Conservation (phyloP, 2,329 filamentous ascomycete species). For the Microcera coccophila region DNA sequence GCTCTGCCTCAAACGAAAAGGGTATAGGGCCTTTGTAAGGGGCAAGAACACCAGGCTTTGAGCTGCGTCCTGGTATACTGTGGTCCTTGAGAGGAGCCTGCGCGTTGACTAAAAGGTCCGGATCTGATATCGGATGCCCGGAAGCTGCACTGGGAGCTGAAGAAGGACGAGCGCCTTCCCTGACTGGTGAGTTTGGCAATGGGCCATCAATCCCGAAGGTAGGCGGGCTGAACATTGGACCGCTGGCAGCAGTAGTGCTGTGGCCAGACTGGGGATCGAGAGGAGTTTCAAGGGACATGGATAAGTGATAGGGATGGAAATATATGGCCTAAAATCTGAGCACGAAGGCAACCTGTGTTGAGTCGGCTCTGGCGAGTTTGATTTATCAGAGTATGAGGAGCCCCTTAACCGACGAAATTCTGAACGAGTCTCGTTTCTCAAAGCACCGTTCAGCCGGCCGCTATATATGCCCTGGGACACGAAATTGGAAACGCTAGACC, state of each 20-base stretch:
- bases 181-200: constrained; percentile 12
- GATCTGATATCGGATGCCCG: background rate
- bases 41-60: constrained; percentile 14
- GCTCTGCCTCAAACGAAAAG: constrained; percentile 21
- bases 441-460: too few species aligned
- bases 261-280: constrained; percentile 19
- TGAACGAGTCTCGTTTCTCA: too few species aligned
- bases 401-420: too few species aligned
- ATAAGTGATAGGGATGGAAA: too few species aligned
- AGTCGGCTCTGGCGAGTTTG: too few species aligned
- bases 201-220: constrained; percentile 1
- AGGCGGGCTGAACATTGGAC: constrained; percentile 17
- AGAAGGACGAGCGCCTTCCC: constrained; percentile 11
- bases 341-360: too few species aligned
- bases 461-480: too few species aligned
- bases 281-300: constrained; percentile 17
- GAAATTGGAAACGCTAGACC: too few species aligned
- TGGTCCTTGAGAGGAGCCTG: background rate
- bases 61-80: constrained; percentile 8
- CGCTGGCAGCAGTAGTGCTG: constrained; percentile 21
- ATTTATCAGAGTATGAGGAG: too few species aligned
- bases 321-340: too few species aligned
- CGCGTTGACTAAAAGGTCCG: background rate
- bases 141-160: constrained; percentile 4
- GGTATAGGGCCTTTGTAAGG: constrained; percentile 12